These are phyloP conservation scores for Boletellus sp. DNA, from an alignment of 1,284 basidiomycete species.

Conservation along the genomic window DNA sequence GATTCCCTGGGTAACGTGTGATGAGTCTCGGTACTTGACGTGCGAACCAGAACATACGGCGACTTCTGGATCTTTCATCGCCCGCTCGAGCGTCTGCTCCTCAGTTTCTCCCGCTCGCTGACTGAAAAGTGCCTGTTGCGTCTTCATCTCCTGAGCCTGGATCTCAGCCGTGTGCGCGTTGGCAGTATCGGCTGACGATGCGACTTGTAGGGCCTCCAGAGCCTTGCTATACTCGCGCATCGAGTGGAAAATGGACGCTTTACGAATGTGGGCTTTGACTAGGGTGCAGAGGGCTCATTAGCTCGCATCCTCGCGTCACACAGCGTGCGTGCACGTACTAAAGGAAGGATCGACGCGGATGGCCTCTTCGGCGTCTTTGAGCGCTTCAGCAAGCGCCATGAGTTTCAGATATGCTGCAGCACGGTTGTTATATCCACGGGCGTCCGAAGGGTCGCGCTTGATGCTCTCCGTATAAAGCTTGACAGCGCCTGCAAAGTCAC, in stretches of 20 bases:
- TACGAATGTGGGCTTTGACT: slow-evolving; percentile 97
- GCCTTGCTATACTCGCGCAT: slow-evolving; percentile 95
- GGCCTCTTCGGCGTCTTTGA: slow-evolving; percentile 93
- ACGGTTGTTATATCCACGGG: slow-evolving; percentile 95
- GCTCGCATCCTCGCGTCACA: not conserved
- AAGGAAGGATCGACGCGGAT: slow-evolving; percentile 90
- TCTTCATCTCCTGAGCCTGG: slow-evolving; percentile 72
- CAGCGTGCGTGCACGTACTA: slow-evolving; percentile 40
- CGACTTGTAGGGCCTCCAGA: slow-evolving; percentile 75
- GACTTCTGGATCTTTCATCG: slow-evolving; percentile 97
- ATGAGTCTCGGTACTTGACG: slow-evolving; percentile 7
- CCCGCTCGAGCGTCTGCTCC: slow-evolving; percentile 88
- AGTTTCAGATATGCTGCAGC: slow-evolving; percentile 97
- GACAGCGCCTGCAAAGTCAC: slow-evolving; percentile 90
- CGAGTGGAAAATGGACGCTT: slow-evolving; percentile 79
- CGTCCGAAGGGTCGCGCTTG: slow-evolving; percentile 89
- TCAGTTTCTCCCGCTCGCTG: slow-evolving; percentile 88
- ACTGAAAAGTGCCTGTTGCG: slow-evolving; percentile 75
- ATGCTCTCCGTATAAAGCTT: slow-evolving; percentile 94
- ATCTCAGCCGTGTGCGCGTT: slow-evolving; percentile 82
- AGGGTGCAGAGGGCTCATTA: slow-evolving; percentile 1
- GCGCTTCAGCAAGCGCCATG: slow-evolving; percentile 88
- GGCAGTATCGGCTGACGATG: slow-evolving; percentile 71
- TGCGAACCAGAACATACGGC: slow-evolving; percentile 53
- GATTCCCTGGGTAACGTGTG: slow-evolving; percentile 50